A percentile compares a stretch with the other conserved stretches of the same genome.
Conservation (phyloP, 2,329 filamentous ascomycete genomes). For the Alternaria brassicae region DNA sequence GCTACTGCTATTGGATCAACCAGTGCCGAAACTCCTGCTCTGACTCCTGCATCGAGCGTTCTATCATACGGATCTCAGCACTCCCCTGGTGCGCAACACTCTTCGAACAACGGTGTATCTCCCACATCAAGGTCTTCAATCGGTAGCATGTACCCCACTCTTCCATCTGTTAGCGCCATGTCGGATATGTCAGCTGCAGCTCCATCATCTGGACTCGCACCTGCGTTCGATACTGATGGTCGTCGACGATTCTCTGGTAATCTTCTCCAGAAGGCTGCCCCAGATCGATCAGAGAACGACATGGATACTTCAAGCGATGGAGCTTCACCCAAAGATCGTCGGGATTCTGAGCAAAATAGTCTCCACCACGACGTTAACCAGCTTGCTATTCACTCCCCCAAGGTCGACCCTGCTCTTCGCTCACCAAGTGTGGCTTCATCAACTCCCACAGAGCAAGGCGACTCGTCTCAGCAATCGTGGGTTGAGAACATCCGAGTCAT, state of each 20-base stretch:
- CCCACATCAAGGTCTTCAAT: conserved; percentile 65
- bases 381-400: conserved; percentile 50
- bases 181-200: conserved; percentile 67
- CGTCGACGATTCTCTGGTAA: conserved; percentile 68
- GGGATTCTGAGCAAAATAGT: conserved; percentile 45
- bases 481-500: conserved; percentile 70
- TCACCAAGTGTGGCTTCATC: conserved; percentile 50
- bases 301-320: conserved; percentile 53
- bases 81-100: conserved; percentile 70
- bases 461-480: conserved; percentile 60
- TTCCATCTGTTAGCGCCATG: conserved; percentile 74
- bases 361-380: conserved; percentile 50
- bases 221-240: conserved; percentile 66
- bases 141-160: conserved; percentile 74
- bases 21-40: conserved; percentile 70
- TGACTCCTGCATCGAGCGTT: conserved; percentile 77
- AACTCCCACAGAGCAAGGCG: conserved; percentile 43
- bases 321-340: conserved; percentile 42
- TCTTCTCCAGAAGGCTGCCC: conserved; percentile 60
- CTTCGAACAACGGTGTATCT: conserved; percentile 63
- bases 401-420: conserved; percentile 50
- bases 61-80: conserved; percentile 80
- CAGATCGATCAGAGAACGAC: conserved; percentile 42
- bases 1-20: conserved; percentile 50
- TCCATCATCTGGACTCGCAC: conserved; percentile 72